phyloP scores from a whole-genome alignment of 768 basidiomycete genomes.

The Cubamyces sp. region DNA sequence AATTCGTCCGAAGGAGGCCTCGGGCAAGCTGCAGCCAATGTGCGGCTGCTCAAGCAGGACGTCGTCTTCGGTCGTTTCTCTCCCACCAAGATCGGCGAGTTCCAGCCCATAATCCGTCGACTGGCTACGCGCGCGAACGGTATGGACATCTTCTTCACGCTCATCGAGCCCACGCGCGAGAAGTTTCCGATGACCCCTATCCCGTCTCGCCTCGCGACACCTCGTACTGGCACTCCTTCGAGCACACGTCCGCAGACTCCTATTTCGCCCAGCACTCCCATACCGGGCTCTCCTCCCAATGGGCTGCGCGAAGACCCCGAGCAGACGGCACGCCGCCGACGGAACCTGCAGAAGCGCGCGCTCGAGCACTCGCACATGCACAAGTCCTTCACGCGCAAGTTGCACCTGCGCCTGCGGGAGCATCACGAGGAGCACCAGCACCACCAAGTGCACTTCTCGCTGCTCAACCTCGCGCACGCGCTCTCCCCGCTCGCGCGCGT shows the following conservation, averaged over 20 bases:
- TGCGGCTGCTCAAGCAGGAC: conserved; percentile 59
- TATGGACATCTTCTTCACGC: conserved; percentile 59
- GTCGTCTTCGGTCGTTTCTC: conserved; percentile 62
- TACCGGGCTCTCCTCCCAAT: conserved; percentile 3
- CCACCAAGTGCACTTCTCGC: conserved; percentile 32
- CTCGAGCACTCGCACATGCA: conserved; percentile 10
- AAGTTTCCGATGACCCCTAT: conserved; percentile 46
- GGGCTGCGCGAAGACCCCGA: conserved; percentile 7
- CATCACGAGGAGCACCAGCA: conserved; percentile 26
- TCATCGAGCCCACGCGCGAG: conserved; percentile 67
- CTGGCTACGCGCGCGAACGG: conserved; percentile 65
- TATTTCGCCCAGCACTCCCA: conserved; percentile 6
- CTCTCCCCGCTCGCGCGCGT: conserved; percentile 22
- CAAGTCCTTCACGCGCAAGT: conserved; percentile 27
- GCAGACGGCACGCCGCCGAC: conserved; percentile 4
- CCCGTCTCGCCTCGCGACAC: conserved; percentile 44
- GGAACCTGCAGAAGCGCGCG: conserved; percentile 9
- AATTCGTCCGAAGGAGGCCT: conserved; percentile 52
- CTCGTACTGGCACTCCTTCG: conserved; percentile 43
- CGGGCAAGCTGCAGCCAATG: conserved; percentile 53
- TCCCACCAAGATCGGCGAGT: conserved; percentile 54
- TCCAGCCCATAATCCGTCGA: conserved; percentile 54
- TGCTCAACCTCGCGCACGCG: conserved; percentile 32
- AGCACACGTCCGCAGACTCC: conserved; percentile 42
- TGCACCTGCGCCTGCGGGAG: conserved; percentile 19